Evolutionary conservation across 352 stramenopile species (phyloP), one percentile per base, ranked within the genome.

Genomic region (Phytopythium boreale): DNA sequence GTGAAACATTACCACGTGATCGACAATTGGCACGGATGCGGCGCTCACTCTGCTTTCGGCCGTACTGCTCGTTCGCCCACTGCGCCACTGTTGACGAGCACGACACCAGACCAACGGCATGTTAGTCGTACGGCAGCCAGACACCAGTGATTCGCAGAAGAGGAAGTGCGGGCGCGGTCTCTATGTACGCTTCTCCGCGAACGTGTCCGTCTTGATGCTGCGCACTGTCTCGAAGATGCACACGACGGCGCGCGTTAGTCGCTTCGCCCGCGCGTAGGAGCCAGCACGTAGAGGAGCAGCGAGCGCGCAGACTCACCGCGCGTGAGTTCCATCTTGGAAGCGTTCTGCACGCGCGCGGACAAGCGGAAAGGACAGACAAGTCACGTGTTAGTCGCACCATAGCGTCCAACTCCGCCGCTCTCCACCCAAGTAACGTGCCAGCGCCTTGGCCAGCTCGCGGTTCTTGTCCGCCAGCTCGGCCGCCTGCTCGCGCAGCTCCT

Each of bases 401-500:
- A 37, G 20, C 22, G 37, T 8, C 24, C 2, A 5, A 9, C 10
- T n/a, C 15, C 17, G 14, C 7, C 14, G 9, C 29, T 57, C 51
- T 10, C 22, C 6, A 11, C 51, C 19, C 71, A 56, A 31, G 87
- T 5, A 12, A 36, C 47, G 24, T n/a, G 14, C 84, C 77, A 92
- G 53, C 47, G 83, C 74, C 70, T 84, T 89, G 2, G 84, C 84
- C 29, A 92, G 64, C 12, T 88, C 69, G 36, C 69, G 67, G 67
- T 92, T 92, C 56, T 79, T 89, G 44, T 83, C 70, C 9, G 77
- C 73, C 10, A 88, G 69, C 50, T 61, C 68, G 17, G 43, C 59
- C 4, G 75, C 71, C 47, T 87, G 74, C 19, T 75, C 70, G 34
- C 82, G 78, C 27, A 92, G 60, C 57, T 75, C 71, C 51, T 87